Evolutionary conservation across 305 asterid species (phyloP).

Genomic region (Fraxinus sp.): DNA sequence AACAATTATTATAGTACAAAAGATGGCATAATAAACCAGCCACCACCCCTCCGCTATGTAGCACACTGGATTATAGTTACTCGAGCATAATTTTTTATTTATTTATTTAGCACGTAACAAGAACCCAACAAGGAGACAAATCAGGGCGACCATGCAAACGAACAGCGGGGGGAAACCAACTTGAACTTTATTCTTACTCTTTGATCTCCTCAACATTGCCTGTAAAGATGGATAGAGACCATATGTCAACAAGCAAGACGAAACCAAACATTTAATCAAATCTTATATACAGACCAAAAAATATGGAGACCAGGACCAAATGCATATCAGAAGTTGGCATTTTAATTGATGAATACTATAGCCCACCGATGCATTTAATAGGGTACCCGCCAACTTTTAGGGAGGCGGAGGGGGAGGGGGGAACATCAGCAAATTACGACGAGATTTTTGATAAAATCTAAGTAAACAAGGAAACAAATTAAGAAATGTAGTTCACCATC

Average conservation of each 20-base stretch:
- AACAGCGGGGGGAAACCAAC: conserved; percentile 77
- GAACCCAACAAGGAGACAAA: conserved; percentile 55
- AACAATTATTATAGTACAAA: conserved; percentile 26
- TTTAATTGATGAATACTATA: too few species aligned
- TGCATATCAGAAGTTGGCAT: neutral
- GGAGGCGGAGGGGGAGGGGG: neutral
- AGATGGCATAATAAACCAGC: conserved; percentile 30
- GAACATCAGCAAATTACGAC: neutral
- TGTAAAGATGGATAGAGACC: conserved; percentile 23
- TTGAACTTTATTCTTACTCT: conserved; percentile 42
- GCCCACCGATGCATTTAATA: neutral
- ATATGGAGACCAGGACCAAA: neutral
- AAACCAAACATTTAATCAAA: neutral
- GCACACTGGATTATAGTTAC: conserved; percentile 24
- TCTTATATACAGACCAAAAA: neutral
- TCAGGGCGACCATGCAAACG: conserved; percentile 74
- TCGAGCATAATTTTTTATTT: neutral
- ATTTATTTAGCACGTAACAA: conserved; percentile 34
- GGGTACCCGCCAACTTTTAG: neutral
- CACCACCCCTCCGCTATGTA: conserved; percentile 20
- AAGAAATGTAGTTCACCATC: neutral
- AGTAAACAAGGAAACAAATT: neutral
- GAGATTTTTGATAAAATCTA: neutral
- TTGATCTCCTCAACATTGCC: conserved; percentile 47
- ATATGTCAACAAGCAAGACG: neutral